Base-by-base conservation (phyloP, 768 basidiomycete genomes). In the Panus rudis region DNA sequence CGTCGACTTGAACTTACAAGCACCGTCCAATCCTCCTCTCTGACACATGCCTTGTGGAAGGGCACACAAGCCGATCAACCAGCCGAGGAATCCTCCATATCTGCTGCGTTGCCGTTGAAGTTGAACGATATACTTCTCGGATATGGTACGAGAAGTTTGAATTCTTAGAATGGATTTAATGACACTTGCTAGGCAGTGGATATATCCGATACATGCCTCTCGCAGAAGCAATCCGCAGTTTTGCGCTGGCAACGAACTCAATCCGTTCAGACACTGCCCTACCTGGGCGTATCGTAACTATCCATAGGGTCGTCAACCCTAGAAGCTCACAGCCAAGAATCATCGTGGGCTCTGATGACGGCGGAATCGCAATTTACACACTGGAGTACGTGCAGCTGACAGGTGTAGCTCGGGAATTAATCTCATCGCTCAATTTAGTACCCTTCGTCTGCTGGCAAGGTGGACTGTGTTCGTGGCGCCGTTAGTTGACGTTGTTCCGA, bases 261-360 rank as follows among this genome's bases (percentile, higher is more conserved):
- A 19, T 25, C 20, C 53, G 55, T 3, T 83, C 81, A 1, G 63
- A 75, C 22, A 31, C 60, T 0, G 52, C 77, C 2, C 54, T 89
- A 14, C 58, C 65, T 41, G 79, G 74, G 1, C 49, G 49, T 41
- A 57, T 90, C 46, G 50, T 71, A 24, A 59, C 64, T 8, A 60
- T 92, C 24, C 75, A 81, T 52, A 50, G 72, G 14, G 69, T 78
- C 7, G 70, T 73, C 39, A 81, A 84, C 50, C 64, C 68, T 14
- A 59, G 78, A 27, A 83, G 79, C 1, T 72, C 71, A 27, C 78
- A 86, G 47, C 71, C 63, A 14, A 73, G 78, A 24, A 64, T 93
- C 13, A 63, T 89, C 12, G 89, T 84, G 12, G 88, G 90, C 2
- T 75, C 72, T 0, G 82, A 85, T 44, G 85, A 89, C 52, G 91